These are phyloP conservation scores for Penicillium decumbens DNA, from an alignment of 2,329 filamentous ascomycete species.

Conservation along the genomic window DNA sequence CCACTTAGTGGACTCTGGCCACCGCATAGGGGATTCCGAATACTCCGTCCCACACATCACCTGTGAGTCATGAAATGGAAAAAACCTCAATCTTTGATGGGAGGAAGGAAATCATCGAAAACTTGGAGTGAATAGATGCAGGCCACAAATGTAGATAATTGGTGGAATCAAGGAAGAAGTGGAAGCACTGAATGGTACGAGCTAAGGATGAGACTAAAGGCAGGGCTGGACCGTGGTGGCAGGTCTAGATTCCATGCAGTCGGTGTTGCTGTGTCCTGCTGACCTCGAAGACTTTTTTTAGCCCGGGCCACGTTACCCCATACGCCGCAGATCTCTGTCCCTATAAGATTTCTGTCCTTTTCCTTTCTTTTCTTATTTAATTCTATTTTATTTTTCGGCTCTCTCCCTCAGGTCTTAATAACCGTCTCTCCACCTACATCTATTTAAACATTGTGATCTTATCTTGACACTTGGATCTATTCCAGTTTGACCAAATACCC, in stretches of 20 bases:
- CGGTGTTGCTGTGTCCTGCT: conserved; percentile 5
- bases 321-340: conserved; percentile 7
- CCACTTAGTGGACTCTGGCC: neutral
- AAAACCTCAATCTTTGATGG: neutral
- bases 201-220: neutral
- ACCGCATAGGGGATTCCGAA: neutral
- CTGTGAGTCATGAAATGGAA: neutral
- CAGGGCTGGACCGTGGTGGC: neutral
- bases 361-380: conserved; percentile 1
- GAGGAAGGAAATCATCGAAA: neutral
- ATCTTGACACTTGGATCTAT: neutral
- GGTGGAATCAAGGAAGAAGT: neutral
- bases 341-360: conserved; percentile 13
- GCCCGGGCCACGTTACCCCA: conserved; percentile 17
- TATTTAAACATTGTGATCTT: neutral
- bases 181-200: neutral
- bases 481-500: neutral
- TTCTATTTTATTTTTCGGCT: neutral
- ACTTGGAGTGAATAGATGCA: neutral
- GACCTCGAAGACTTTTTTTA: conserved; percentile 12
- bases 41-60: neutral
- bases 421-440: neutral
- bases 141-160: neutral
- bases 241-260: conserved; percentile 3
- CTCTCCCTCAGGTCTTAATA: neutral